These are phyloP conservation scores for Umbelopsis sp. DNA, from an alignment of 192 early-diverging fungal species.

Conservation along the genomic window DNA sequence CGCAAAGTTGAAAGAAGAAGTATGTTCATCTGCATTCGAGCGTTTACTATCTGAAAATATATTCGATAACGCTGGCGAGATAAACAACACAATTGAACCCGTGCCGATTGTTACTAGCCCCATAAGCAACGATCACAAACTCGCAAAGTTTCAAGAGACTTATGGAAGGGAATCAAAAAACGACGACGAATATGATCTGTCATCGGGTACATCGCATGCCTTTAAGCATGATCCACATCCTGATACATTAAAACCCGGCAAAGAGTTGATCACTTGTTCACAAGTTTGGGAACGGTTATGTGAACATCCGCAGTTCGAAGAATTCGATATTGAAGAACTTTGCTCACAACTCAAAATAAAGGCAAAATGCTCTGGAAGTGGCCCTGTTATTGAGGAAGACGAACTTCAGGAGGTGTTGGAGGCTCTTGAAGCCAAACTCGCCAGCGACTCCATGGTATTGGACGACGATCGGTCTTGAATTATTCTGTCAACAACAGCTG, in stretches of 20 bases:
- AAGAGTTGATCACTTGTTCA: conserved; percentile 40
- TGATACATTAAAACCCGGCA: neutral
- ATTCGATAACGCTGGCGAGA: conserved; percentile 29
- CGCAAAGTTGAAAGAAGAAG: conserved; percentile 34
- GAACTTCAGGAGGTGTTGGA: conserved; percentile 27
- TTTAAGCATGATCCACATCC: conserved; percentile 16
- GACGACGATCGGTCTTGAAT: too few relatives aligned
- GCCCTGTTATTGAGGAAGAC: conserved; percentile 56
- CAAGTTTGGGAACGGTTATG: conserved; percentile 61
- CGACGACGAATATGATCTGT: neutral
- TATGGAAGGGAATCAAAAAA: neutral
- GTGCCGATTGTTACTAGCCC: conserved; percentile 33
- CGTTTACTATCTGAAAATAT: conserved; percentile 33
- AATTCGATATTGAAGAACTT: conserved; percentile 52
- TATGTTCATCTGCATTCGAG: conserved; percentile 33
- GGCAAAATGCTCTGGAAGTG: conserved; percentile 61
- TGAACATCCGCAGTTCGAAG: conserved; percentile 62
- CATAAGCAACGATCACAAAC: neutral
- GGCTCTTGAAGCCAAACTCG: conserved; percentile 7
- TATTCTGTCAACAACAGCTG: too few relatives aligned
- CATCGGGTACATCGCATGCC: neutral
- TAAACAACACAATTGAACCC: conserved; percentile 26
- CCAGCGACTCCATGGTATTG: neutral
- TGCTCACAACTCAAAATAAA: conserved; percentile 55
- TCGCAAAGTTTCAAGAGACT: neutral